Evolutionary conservation across 306 rosid genomes (phyloP).

Genomic region (Trifolium pratense): DNA sequence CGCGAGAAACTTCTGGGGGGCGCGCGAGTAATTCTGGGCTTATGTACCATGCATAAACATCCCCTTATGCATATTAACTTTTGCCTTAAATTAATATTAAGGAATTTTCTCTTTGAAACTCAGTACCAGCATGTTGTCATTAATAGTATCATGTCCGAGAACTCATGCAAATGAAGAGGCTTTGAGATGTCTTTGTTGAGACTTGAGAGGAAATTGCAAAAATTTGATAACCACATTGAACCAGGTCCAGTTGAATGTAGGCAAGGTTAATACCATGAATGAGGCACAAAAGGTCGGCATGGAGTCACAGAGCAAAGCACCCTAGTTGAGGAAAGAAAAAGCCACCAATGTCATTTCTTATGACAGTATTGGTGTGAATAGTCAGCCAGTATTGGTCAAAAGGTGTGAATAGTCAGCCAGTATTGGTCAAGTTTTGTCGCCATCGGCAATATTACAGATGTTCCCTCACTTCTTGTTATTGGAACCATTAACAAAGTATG

Average conservation of each 20-base stretch:
- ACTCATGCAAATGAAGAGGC: constrained; percentile 1
- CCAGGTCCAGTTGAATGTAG: not conserved
- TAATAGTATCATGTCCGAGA: not conserved
- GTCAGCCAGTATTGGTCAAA: not conserved
- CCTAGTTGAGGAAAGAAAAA: constrained; percentile 2
- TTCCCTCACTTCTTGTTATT: constrained; percentile 1
- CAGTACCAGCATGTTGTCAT: not conserved
- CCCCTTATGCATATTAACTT: no score
- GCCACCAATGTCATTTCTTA: constrained; percentile 16
- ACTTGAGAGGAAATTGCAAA: constrained; percentile 3
- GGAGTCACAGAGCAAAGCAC: not conserved
- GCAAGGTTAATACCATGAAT: not conserved
- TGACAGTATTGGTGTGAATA: not conserved
- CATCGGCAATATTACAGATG: not conserved
- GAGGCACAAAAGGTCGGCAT: not conserved
- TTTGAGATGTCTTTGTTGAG: not conserved
- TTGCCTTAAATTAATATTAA: not conserved
- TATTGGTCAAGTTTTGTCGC: constrained; percentile 22
- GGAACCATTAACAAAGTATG: constrained; percentile 23
- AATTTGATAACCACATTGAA: not conserved
- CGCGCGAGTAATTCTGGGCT: no score
- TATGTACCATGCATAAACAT: no score
- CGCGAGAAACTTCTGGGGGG: no score
- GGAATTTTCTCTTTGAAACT: no score
- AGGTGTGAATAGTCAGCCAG: not conserved